Evolutionary conservation across 352 stramenopile species (phyloP), one percentile per base, ranked within the genome.

Genomic region (Phytopythium boreale): DNA sequence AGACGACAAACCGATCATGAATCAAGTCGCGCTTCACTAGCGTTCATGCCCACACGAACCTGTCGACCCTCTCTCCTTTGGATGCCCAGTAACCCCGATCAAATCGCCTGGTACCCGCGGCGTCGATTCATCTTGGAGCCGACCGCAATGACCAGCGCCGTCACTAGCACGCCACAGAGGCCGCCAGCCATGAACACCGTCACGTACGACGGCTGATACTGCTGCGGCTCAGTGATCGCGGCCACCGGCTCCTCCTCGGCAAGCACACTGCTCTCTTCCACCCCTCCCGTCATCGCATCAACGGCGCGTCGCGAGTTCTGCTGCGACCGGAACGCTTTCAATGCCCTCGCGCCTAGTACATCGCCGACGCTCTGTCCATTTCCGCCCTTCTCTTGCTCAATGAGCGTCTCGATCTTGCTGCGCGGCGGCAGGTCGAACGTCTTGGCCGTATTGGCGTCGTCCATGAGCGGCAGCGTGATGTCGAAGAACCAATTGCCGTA

Each of bases 401-500:
- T 53, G 15, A 83, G 44, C 41, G 70, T 57, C 49, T 87, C 73
- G 11, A 93, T 65, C 47, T 74, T 41, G 2, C 72, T 76, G 49
- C 84, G 82, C 1, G 70, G 65, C 3, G 80, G 84, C n/a, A 90
- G n/a, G 44, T 93, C 84, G n/a, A 78, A 68, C 3, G 84, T 89
- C 37, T 73, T 72, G 36, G 69, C 67, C 8, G 46, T 59, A 58
- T 86, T 90, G 19, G 43, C 58, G 8, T 75, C 63, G 46, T 81
- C 69, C 20, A 80, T 66, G 41, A 90, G 56, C 15, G 70, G 62
- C 0, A 64, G 37, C 1, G 84, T 93, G 2, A 85, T 68, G 27
- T 93, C 79, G 17, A 89, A 68, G 59, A 79, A 84, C 84, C 84
- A 91, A 63, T 84, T 66, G 2, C 81, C 84, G 29, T 79, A 84